These are phyloP conservation scores for Eucalyptus pauciflora DNA, from an alignment of 345 rosid species.

Conservation along the genomic window DNA sequence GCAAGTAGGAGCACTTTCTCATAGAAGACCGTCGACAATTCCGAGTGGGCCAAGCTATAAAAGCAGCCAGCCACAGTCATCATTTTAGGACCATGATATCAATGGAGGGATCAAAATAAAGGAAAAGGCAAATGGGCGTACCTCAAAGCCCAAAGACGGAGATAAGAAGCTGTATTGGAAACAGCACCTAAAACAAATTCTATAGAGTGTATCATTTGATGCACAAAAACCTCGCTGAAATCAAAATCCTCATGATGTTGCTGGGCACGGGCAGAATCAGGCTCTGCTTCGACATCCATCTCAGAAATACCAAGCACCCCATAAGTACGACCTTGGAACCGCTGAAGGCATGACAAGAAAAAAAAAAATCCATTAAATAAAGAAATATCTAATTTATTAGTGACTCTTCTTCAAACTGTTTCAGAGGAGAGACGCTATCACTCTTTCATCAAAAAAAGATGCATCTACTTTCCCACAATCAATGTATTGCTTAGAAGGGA, in stretches of 20 bases:
- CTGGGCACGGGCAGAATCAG: conserved; percentile 49
- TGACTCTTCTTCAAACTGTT: neutral
- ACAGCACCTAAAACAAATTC: conserved; percentile 94
- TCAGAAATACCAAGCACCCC: conserved; percentile 80
- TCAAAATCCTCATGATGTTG: conserved; percentile 77
- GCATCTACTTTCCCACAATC: neutral
- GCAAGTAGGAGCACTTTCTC: conserved; percentile 94
- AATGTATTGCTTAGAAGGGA: neutral
- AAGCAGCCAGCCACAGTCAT: neutral
- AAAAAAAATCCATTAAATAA: neutral
- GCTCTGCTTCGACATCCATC: conserved; percentile 63
- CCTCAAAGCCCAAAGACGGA: conserved; percentile 99
- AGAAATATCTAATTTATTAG: neutral
- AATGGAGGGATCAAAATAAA: neutral
- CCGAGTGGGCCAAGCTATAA: conserved; percentile 93
- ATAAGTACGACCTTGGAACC: conserved; percentile 91
- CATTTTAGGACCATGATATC: neutral
- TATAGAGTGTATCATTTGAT: conserved; percentile 97
- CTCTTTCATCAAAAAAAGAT: neutral
- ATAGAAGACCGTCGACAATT: conserved; percentile 84
- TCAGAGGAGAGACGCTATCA: neutral
- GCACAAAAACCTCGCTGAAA: conserved; percentile 96
- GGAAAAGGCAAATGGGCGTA: neutral
- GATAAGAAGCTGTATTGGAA: conserved; percentile 95
- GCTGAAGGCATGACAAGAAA: conserved; percentile 21